Evolutionary conservation across 2,329 filamentous ascomycete genomes (phyloP).

Genomic region (Colletotrichum cereale): DNA sequence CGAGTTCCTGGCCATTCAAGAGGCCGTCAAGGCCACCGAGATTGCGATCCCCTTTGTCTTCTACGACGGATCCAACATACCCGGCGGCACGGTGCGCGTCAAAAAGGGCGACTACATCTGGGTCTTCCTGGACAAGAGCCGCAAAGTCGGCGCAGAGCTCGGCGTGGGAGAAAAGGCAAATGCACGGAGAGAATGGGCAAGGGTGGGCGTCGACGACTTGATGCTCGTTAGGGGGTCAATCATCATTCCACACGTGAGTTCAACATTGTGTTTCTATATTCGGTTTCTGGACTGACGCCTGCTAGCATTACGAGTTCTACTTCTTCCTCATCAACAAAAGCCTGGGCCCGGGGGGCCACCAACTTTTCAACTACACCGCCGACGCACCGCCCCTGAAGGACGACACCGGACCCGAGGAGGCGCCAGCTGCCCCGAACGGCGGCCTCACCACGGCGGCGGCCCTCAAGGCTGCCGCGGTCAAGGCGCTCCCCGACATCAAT

Average conservation of each 20-base stretch:
- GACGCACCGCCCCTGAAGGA: constrained; percentile 55
- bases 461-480: constrained; percentile 51
- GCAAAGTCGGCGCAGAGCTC: constrained; percentile 88
- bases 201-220: constrained; percentile 93
- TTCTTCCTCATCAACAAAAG: constrained; percentile 95
- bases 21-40: constrained; percentile 88
- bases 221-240: constrained; percentile 92
- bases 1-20: constrained; percentile 87
- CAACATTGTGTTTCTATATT: constrained; percentile 2
- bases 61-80: constrained; percentile 92
- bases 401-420: constrained; percentile 37
- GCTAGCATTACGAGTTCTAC: constrained; percentile 95
- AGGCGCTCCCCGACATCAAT: constrained; percentile 59
- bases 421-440: constrained; percentile 46
- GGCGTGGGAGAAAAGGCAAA: constrained; percentile 79
- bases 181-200: constrained; percentile 85
- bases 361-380: constrained; percentile 81
- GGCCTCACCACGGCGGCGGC: constrained; percentile 49
- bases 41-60: constrained; percentile 96
- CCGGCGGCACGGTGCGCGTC: constrained; percentile 84
- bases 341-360: constrained; percentile 75
- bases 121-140: constrained; percentile 91
- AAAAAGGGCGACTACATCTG: constrained; percentile 95
- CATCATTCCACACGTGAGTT: constrained; percentile 91
- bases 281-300: constrained; percentile 41